These are phyloP conservation scores for Echria macrotheca DNA, from an alignment of 495 filamentous ascomycete species.

Conservation along the genomic window DNA sequence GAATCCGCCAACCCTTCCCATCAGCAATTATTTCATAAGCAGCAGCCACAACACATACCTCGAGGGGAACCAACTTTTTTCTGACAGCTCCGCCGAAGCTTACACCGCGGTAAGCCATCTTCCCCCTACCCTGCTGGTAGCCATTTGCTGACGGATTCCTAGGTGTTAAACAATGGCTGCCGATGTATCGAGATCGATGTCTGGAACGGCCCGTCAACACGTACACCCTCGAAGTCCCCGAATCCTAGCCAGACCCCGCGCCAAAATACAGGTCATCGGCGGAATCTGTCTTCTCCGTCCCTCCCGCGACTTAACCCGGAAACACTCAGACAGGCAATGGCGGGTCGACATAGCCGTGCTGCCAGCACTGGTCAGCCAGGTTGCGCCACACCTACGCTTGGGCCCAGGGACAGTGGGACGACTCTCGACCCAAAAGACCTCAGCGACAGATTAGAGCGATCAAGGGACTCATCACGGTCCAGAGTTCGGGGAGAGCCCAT, in stretches of 20 bases:
- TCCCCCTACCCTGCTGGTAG: not conserved
- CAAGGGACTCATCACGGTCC: constrained; percentile 26
- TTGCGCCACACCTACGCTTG: constrained; percentile 4
- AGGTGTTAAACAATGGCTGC: constrained; percentile 64
- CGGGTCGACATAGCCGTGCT: constrained; percentile 31
- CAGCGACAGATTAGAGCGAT: constrained; percentile 15
- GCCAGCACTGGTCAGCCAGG: constrained; percentile 25
- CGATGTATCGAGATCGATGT: constrained; percentile 95
- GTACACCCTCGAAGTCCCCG: constrained; percentile 22
- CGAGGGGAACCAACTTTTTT: constrained; percentile 79
- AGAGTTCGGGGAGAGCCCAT: constrained; percentile 20
- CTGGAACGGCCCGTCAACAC: constrained; percentile 62
- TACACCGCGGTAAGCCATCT: constrained; percentile 60
- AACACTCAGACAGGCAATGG: constrained; percentile 14
- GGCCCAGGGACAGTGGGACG: constrained; percentile 16
- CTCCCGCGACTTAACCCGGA: constrained; percentile 31
- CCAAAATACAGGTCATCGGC: constrained; percentile 21
- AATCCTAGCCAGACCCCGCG: constrained; percentile 9
- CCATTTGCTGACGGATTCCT: constrained; percentile 10
- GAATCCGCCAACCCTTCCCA: constrained; percentile 45
- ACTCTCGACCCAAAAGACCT: constrained; percentile 26
- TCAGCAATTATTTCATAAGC: constrained; percentile 87
- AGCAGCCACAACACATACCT: constrained; percentile 85
- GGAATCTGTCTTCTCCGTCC: constrained; percentile 36
- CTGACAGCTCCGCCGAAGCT: constrained; percentile 69